These are phyloP conservation scores for Diplodia mutila DNA, from an alignment of 2,329 filamentous ascomycete species.

Conservation along the genomic window DNA sequence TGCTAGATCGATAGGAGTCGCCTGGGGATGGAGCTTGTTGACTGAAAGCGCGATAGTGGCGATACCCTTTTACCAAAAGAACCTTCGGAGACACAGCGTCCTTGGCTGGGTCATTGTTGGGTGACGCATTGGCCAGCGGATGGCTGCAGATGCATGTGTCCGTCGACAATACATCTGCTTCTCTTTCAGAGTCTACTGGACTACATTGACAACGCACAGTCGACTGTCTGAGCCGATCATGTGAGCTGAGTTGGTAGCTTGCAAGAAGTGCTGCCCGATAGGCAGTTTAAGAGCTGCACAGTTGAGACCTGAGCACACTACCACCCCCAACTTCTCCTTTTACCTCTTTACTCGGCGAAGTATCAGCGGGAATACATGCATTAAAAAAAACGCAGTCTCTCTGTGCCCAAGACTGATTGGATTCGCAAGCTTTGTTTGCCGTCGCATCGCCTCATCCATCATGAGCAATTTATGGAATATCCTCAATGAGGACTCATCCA, in stretches of 20 bases:
- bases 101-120: not conserved
- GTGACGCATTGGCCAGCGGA: not conserved
- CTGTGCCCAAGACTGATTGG: no score
- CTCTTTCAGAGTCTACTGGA: not conserved
- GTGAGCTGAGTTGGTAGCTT: not conserved
- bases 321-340: conserved; percentile 2
- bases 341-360: not conserved
- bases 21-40: not conserved
- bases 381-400: not conserved
- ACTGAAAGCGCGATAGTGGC: not conserved
- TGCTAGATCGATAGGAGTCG: conserved; percentile 17
- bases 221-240: not conserved
- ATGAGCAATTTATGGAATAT: conserved; percentile 15
- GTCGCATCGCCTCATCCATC: not conserved
- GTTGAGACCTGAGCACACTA: not conserved
- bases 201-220: conserved; percentile 6
- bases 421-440: not conserved
- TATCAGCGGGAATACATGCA: not conserved
- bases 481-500: not conserved
- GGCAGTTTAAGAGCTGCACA: conserved; percentile 6
- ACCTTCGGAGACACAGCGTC: not conserved
- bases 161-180: not conserved
- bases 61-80: conserved; percentile 9
- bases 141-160: conserved; percentile 3
- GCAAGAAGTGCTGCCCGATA: no score